These are phyloP conservation scores for Cladosporium velox DNA, from an alignment of 2,329 filamentous ascomycete species.

Conservation along the genomic window DNA sequence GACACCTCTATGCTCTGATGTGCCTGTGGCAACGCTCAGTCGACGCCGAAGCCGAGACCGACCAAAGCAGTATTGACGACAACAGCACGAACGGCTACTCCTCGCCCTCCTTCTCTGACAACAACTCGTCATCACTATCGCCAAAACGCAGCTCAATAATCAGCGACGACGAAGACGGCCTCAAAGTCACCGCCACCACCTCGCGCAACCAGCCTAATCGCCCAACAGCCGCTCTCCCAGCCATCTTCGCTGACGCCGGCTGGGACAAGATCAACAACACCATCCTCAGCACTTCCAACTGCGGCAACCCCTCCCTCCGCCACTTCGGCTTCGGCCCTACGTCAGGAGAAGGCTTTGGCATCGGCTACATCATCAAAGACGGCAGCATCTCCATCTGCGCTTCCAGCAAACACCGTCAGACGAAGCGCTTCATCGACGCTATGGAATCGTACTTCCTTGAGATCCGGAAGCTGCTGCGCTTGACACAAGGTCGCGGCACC, in stretches of 20 bases:
- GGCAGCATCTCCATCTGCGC: slow-evolving; percentile 88
- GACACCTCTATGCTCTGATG: slow-evolving; percentile 91
- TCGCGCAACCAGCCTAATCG: not conserved
- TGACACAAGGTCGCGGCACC: slow-evolving; percentile 61
- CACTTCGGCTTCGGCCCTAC: slow-evolving; percentile 98
- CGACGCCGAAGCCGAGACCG: slow-evolving; percentile 66
- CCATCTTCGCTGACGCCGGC: slow-evolving; percentile 81
- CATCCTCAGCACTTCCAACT: slow-evolving; percentile 96
- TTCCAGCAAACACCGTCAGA: slow-evolving; percentile 91
- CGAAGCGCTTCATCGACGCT: slow-evolving; percentile 83
- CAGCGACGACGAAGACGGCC: slow-evolving; percentile 47
- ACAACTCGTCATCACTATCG: slow-evolving; percentile 53
- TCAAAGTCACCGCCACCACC: slow-evolving; percentile 15
- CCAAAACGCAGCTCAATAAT: slow-evolving; percentile 55
- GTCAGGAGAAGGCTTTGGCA: slow-evolving; percentile 90
- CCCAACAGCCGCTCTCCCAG: slow-evolving; percentile 58
- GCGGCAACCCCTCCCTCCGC: slow-evolving; percentile 88
- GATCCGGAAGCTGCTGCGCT: slow-evolving; percentile 78
- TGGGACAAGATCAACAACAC: slow-evolving; percentile 97
- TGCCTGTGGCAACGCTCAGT: slow-evolving; percentile 91
- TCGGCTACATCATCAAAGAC: slow-evolving; percentile 98
- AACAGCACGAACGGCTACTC: slow-evolving; percentile 66
- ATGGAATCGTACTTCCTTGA: slow-evolving; percentile 89
- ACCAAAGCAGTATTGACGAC: slow-evolving; percentile 44
- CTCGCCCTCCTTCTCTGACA: slow-evolving; percentile 46